phyloP scores from a whole-genome alignment of 2,329 filamentous ascomycete genomes.

The Clarireedia monteithiana region DNA sequence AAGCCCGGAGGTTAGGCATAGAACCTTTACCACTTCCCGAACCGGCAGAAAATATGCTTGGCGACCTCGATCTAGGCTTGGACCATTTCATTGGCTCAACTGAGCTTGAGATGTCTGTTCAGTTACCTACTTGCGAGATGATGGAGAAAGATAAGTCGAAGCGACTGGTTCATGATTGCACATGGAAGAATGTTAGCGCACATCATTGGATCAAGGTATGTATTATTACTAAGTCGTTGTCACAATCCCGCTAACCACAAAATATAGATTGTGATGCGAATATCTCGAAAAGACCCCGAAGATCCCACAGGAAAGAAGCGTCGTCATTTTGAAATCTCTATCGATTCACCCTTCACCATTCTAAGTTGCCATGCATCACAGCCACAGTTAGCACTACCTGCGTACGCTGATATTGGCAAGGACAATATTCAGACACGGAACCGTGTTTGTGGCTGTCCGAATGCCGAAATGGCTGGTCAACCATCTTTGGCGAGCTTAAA shows the following conservation, averaged over 20 bases:
- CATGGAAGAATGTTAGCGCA: slow-evolving; percentile 65
- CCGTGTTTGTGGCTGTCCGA: slow-evolving; percentile 53
- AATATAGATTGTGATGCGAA: slow-evolving; percentile 60
- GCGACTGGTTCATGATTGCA: slow-evolving; percentile 63
- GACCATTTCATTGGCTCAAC: slow-evolving; percentile 54
- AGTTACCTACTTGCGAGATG: slow-evolving; percentile 61
- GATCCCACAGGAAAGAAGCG: slow-evolving; percentile 51
- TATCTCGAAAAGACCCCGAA: slow-evolving; percentile 58
- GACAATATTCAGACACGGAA: slow-evolving; percentile 33
- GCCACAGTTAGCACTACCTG: slow-evolving; percentile 61
- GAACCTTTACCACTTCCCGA: slow-evolving; percentile 25
- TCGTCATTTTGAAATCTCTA: slow-evolving; percentile 69
- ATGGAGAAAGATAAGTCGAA: slow-evolving; percentile 56
- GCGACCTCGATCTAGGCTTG: slow-evolving; percentile 47
- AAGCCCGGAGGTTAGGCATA: slow-evolving; percentile 47
- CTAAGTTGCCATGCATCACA: slow-evolving; percentile 66
- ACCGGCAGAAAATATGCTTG: slow-evolving; percentile 52
- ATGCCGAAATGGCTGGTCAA: slow-evolving; percentile 36
- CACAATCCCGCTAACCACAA: background rate
- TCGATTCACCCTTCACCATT: slow-evolving; percentile 69
- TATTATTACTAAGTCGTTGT: background rate
- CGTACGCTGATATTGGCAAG: slow-evolving; percentile 51
- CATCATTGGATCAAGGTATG: slow-evolving; percentile 71
- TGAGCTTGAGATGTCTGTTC: slow-evolving; percentile 69
- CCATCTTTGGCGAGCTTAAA: slow-evolving; percentile 34